Evolutionary conservation across 2,329 filamentous ascomycete genomes (phyloP).

Genomic region (Cladosporium sp.): DNA sequence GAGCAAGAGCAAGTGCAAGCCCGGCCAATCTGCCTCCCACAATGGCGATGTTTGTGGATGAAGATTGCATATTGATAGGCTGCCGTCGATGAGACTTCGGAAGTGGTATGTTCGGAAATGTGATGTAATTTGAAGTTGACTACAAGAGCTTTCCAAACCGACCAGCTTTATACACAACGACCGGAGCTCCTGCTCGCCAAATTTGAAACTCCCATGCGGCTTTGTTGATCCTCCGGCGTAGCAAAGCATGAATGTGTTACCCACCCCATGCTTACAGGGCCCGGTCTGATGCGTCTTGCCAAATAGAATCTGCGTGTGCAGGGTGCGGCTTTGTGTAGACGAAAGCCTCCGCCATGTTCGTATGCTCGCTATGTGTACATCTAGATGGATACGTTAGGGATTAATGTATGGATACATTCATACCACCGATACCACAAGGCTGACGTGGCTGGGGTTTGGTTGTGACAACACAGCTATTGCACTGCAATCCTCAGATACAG

Average conservation of each 20-base stretch:
- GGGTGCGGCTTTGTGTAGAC: neutral
- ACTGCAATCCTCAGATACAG: neutral
- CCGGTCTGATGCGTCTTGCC: neutral
- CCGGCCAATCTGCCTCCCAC: neutral
- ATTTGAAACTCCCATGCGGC: neutral
- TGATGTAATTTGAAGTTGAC: neutral
- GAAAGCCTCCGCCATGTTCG: neutral
- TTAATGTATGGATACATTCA: neutral
- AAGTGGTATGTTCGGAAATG: neutral
- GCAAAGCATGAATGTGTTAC: neutral
- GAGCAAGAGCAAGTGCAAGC: neutral
- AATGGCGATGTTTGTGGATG: neutral
- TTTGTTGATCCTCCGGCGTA: neutral
- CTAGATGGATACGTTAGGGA: neutral
- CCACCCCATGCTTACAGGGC: neutral
- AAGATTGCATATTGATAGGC: neutral
- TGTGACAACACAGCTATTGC: neutral
- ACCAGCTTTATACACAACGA: neutral
- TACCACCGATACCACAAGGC: fast-evolving
- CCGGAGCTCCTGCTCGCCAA: neutral
- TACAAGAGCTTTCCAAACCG: neutral
- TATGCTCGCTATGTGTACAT: neutral
- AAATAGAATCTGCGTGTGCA: neutral
- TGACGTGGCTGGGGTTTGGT: neutral
- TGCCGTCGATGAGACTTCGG: neutral